phyloP scores from a whole-genome alignment of 805 yeast genomes.

The Candida piceae region DNA sequence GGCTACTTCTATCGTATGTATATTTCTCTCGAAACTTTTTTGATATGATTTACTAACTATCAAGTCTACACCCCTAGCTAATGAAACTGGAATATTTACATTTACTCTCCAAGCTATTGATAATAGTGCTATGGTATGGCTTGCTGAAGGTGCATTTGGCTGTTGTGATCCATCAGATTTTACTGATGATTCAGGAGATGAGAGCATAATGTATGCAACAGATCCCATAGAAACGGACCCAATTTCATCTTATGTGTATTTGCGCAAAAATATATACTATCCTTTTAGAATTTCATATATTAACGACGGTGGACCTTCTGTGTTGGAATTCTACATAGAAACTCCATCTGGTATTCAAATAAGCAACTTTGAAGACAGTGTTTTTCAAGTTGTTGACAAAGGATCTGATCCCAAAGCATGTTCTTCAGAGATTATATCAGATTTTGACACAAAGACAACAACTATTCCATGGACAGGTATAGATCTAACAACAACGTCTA shows the following conservation, averaged over 20 bases:
- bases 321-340: neutral
- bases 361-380: neutral
- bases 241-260: neutral
- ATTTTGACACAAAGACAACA: too few relatives aligned
- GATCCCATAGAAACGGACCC: too few relatives aligned
- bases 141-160: constrained; percentile 8
- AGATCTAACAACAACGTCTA: too few relatives aligned
- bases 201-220: constrained; percentile 1
- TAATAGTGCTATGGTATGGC: constrained; percentile 6
- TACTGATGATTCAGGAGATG: neutral
- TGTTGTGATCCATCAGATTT: constrained; percentile 6
- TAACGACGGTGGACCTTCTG: neutral
- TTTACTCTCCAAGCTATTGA: constrained; percentile 3
- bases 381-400: neutral
- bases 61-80: neutral
- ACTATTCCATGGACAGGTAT: too few relatives aligned
- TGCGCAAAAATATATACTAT: neutral
- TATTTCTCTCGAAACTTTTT: neutral
- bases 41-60: neutral
- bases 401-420: neutral
- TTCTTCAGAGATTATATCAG: too few relatives aligned
- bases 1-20: neutral
- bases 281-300: constrained; percentile 3
- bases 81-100: constrained; percentile 3
- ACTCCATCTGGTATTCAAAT: neutral